Evolutionary conservation across 129 eudicot species (phyloP), one percentile per base, ranked within the genome.

Genomic region (Cynara cardunculus): DNA sequence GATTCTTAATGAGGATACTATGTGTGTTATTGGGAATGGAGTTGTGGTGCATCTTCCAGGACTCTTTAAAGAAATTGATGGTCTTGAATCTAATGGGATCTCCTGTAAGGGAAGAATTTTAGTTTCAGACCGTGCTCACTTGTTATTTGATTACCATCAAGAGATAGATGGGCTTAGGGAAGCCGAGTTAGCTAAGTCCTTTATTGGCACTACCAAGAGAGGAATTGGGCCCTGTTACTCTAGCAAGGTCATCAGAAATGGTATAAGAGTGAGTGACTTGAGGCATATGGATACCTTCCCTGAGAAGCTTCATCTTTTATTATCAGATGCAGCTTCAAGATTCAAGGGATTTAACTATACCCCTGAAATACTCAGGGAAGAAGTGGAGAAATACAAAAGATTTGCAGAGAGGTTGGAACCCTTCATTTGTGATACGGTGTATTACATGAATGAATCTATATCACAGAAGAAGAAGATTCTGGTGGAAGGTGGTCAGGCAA

Each of bases 401-500:
- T 91, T 85, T 88, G 95, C 99, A 31, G 97, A 96, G 85, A 96
- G 98, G 85, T 82, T 96, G 87, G 97, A 93, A 62, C 99, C 98
- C 1, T 96, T 81, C 26, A 88, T 96, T 84, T 80, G 92, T 12
- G 99, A 96, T 80, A 96, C 97, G 0, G 98, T 96, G 82, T 89
- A 92, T 82, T 91, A 85, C 85, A 85, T 96, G 86, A 87, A 93
- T 71, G 94, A 96, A 68, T 84, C 97, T 16, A 86, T 96, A 65
- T 85, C 89, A 13, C 85, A 87, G 25, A 88, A 96, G 82, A 87
- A 87, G 87, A 96, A 91, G 87, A 82, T 96, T 78, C 64, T 96
- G 71, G 99, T 96, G 16, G 99, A 96, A 93, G 99, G 99, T 70
- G 99, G 99, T 73, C 99, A 96, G 79, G 99, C 99, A 59, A 96